Percentiles rank a stretch among this genome's conserved stretches.
These are phyloP conservation scores for Colletotrichum echinochloae DNA, from an alignment of 2,329 filamentous ascomycete genomes.

Conservation along the genomic window DNA sequence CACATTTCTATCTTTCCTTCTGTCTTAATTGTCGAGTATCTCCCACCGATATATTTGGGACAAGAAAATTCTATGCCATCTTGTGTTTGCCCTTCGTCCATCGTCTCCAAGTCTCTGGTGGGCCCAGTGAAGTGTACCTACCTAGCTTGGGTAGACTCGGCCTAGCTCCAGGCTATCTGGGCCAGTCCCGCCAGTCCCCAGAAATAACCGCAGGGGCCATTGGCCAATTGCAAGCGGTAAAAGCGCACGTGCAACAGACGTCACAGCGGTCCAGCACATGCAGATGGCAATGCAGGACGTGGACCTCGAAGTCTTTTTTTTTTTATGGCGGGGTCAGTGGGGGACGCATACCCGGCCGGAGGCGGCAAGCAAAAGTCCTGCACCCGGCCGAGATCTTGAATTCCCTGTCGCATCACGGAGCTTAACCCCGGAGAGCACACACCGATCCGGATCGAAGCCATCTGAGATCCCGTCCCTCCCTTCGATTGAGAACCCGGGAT, in stretches of 20 bases:
- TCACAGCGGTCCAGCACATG: constrained; percentile 22
- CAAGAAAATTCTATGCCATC: neutral
- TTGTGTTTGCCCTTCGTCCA: neutral
- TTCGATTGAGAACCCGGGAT: neutral
- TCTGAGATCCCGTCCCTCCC: constrained; percentile 3
- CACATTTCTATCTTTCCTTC: neutral
- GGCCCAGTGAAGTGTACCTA: constrained; percentile 24
- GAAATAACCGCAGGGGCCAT: constrained; percentile 29
- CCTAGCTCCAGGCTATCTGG: constrained; percentile 23
- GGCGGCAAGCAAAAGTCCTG: constrained; percentile 19
- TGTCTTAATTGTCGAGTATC: neutral
- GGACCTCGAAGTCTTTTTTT: constrained; percentile 21
- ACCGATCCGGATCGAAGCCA: constrained; percentile 29
- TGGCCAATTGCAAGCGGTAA: constrained; percentile 33
- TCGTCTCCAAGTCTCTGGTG: neutral
- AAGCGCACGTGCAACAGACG: constrained; percentile 37
- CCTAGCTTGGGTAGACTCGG: too few species aligned
- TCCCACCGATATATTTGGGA: neutral
- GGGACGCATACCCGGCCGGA: constrained; percentile 17
- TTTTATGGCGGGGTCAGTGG: constrained; percentile 32
- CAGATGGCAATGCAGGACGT: neutral
- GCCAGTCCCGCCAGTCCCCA: constrained; percentile 27
- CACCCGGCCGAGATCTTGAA: constrained; percentile 28
- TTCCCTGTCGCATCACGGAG: constrained; percentile 22
- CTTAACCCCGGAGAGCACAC: constrained; percentile 1